phyloP scores from a whole-genome alignment of 805 yeast species.

The Candida parachauliodes region DNA sequence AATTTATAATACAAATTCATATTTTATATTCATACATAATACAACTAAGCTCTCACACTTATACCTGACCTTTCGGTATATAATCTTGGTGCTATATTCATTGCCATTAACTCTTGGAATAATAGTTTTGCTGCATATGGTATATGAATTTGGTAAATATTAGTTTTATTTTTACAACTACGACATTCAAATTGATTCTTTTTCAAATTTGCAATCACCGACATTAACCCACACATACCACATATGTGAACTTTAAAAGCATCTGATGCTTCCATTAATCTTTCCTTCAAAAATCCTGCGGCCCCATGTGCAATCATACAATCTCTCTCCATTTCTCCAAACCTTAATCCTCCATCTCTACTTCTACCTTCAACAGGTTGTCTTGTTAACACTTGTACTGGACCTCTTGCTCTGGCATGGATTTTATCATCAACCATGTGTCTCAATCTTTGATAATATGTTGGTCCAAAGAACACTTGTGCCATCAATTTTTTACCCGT shows the following conservation, averaged over 20 bases:
- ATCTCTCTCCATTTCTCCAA: slow-evolving; percentile 99
- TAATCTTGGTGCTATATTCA: slow-evolving; percentile 96
- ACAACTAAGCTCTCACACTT: slow-evolving; percentile 35
- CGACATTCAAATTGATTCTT: slow-evolving; percentile 98
- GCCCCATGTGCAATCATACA: slow-evolving; percentile 99
- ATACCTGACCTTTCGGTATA: slow-evolving; percentile 86
- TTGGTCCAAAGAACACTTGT: slow-evolving; percentile 99
- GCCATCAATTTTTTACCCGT: slow-evolving; percentile 98
- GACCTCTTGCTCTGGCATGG: slow-evolving; percentile 99
- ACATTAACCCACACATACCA: slow-evolving; percentile 98
- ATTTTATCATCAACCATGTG: slow-evolving; percentile 99
- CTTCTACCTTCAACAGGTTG: slow-evolving; percentile 99
- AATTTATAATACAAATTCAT: too few species aligned
- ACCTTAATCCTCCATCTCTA: slow-evolving; percentile 97
- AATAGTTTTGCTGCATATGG: slow-evolving; percentile 98
- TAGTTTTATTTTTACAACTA: slow-evolving; percentile 97
- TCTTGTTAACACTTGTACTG: slow-evolving; percentile 94
- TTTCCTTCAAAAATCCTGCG: slow-evolving; percentile 94
- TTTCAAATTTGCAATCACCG: slow-evolving; percentile 94
- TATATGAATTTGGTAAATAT: slow-evolving; percentile 93
- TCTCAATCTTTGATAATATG: slow-evolving; percentile 96
- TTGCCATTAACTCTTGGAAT: slow-evolving; percentile 99
- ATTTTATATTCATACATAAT: too few species aligned
- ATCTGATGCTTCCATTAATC: slow-evolving; percentile 98
- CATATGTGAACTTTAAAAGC: slow-evolving; percentile 98